A percentile compares a stretch with the other conserved stretches of the same genome.
Evolutionary conservation across 345 rosid species (phyloP).

Genomic region (Citrus trifoliata): DNA sequence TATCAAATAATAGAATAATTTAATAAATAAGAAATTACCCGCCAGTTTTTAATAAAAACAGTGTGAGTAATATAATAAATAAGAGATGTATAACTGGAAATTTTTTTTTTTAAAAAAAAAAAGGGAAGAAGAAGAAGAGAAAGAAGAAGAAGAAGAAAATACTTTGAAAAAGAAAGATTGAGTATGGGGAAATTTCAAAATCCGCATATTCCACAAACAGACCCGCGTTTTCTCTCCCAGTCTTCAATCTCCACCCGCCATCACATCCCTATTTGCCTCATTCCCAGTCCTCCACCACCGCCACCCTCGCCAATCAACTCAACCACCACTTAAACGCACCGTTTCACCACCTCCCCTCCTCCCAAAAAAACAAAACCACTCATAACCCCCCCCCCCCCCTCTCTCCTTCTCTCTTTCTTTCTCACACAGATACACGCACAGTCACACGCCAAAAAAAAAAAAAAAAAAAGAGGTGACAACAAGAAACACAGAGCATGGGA

Average conservation of each 20-base stretch:
- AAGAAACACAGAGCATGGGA: conserved; percentile 46
- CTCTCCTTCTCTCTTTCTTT: neutral
- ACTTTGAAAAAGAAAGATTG: neutral
- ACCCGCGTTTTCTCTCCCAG: conserved; percentile 61
- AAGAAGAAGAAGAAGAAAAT: no score
- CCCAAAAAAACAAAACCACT: neutral
- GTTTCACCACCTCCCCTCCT: neutral
- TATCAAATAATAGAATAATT: no score
- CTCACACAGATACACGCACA: neutral
- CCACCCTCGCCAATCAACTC: conserved; percentile 7
- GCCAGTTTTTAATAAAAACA: no score
- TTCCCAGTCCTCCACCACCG: neutral
- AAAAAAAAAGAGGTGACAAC: neutral
- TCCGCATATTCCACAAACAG: conserved; percentile 31
- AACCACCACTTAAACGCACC: conserved; percentile 10
- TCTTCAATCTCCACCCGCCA: neutral
- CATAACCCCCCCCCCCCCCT: neutral
- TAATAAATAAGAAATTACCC: no score
- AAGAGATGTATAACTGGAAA: no score
- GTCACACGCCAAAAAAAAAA: neutral
- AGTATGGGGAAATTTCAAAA: conserved; percentile 28
- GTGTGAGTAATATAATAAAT: no score
- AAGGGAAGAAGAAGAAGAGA: no score
- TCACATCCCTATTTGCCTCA: neutral
- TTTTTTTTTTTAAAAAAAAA: no score